Percentiles rank a stretch among this genome's conserved stretches.
These are phyloP conservation scores for Fomitopsis pulvina DNA, from an alignment of 768 basidiomycete species.

Conservation along the genomic window DNA sequence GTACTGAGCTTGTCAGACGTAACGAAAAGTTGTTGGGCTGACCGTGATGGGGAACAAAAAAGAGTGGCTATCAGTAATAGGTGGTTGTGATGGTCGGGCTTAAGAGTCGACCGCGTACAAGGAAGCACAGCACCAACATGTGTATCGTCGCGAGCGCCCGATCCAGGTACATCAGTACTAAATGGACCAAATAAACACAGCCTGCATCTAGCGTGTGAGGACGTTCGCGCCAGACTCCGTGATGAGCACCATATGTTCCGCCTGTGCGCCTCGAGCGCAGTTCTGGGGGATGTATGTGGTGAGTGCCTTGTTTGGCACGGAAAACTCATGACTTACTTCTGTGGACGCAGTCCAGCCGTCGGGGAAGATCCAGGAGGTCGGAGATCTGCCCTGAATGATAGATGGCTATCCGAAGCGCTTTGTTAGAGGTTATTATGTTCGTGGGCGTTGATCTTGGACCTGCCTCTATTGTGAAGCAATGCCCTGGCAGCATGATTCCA, in stretches of 20 bases:
- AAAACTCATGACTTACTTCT: conserved; percentile 41
- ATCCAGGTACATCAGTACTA: no score
- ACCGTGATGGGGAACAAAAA: no score
- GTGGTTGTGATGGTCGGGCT: no score
- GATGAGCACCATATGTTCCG: conserved; percentile 9
- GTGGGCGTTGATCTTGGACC: no score
- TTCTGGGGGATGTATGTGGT: conserved; percentile 3
- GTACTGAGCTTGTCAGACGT: no score
- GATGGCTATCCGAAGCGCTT: conserved; percentile 42
- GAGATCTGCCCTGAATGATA: conserved; percentile 68
- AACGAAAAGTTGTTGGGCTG: no score
- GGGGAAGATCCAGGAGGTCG: conserved; percentile 71
- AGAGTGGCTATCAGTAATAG: no score
- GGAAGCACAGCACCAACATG: no score
- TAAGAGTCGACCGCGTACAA: no score
- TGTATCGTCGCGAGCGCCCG: no score
- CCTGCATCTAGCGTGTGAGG: neutral
- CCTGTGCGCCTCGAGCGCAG: conserved; percentile 14
- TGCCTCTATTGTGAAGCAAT: conserved; percentile 93
- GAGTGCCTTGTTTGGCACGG: neutral
- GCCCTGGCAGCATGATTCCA: conserved; percentile 73
- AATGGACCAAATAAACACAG: no score
- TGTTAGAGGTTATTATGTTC: neutral
- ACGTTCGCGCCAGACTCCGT: conserved; percentile 5
- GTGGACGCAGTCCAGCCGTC: conserved; percentile 95